Evolutionary conservation across 768 basidiomycete species (phyloP), one percentile per base, ranked within the genome.

Genomic region (Pulveroboletus sp.): DNA sequence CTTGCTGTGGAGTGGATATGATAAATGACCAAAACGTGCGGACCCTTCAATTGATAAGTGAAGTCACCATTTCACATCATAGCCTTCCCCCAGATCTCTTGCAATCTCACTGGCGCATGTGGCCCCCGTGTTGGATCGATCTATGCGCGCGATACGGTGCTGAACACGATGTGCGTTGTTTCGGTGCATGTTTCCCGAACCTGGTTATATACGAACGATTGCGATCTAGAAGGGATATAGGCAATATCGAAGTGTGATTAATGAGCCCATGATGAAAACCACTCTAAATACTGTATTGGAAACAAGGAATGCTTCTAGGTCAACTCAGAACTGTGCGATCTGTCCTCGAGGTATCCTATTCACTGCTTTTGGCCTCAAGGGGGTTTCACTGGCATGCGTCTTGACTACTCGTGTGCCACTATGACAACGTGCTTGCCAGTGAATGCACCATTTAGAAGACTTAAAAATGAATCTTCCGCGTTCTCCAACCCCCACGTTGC

Each of bases 401-500:
- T 29, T 21, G 34, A 25, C 19, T n/a, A 44, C 38, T 49, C 29
- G 21, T 48, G 40, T 2, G 40, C 49, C 23, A 59, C 52, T 8
- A 38, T 14, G 6, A 54, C 40, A 13, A 44, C 31, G 19, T 56
- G 33, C 31, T 32, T 58, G n/a, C 51, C 56, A 10, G 43, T 41
- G 16, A 47, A 48, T 7, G 21, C 32, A 20, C 49, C 59, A 29
- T 45, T 47, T 21, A 53, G 32, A 37, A 57, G 54, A 38, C 3
- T 38, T 3, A 37, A 36, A 3, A 53, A 40, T 6, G 45, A 29
- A 4, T 16, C 38, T 14, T 21, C 24, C 2, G 34, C 23, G 19
- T 51, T 42, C 21, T 42, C 75, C 38, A 82, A 56, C 0, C 77
- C 77, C 6, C 63, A 56, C 9, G 55, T 67, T 2, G 75, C 44